phyloP scores from a whole-genome alignment of 495 filamentous ascomycete genomes.

The Penicillium atrosanguineum region DNA sequence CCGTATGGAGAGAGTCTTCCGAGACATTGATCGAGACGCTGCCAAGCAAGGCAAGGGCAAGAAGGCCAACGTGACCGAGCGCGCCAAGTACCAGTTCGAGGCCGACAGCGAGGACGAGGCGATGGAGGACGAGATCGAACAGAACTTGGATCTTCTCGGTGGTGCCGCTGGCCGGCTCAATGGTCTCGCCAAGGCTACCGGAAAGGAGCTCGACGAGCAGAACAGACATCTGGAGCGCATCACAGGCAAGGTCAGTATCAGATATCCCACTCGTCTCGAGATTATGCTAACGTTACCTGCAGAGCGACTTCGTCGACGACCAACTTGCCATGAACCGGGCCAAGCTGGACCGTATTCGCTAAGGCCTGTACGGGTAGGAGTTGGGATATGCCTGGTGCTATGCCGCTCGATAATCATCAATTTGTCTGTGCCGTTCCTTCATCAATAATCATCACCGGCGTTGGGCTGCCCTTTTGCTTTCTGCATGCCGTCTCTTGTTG shows the following conservation, averaged over 20 bases:
- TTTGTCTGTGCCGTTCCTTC: conserved; percentile 3
- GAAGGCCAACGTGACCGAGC: conserved; percentile 60
- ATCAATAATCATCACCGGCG: conserved; percentile 23
- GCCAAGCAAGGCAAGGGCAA: conserved; percentile 31
- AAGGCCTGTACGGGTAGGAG: conserved; percentile 17
- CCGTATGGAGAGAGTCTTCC: conserved; percentile 59
- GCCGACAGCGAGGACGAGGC: conserved; percentile 73
- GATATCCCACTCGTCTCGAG: not conserved
- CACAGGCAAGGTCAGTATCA: conserved; percentile 58
- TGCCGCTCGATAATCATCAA: conserved; percentile 22
- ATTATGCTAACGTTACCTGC: conserved; percentile 26
- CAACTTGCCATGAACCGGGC: conserved; percentile 67
- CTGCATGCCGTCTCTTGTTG: not conserved
- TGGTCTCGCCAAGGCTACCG: conserved; percentile 64
- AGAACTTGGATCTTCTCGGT: conserved; percentile 59
- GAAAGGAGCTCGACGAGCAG: conserved; percentile 70
- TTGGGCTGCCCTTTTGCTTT: conserved; percentile 15
- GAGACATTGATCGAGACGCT: conserved; percentile 47
- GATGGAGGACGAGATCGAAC: conserved; percentile 72
- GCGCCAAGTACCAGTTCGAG: conserved; percentile 76
- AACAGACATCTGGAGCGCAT: conserved; percentile 74
- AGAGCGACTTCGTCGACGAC: conserved; percentile 71
- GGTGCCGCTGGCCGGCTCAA: conserved; percentile 63
- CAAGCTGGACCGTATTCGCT: conserved; percentile 61
- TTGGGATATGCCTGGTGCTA: conserved; percentile 37